Conservation (phyloP, 176 grass and related monocot genomes). For the Hordeum marinum region DNA sequence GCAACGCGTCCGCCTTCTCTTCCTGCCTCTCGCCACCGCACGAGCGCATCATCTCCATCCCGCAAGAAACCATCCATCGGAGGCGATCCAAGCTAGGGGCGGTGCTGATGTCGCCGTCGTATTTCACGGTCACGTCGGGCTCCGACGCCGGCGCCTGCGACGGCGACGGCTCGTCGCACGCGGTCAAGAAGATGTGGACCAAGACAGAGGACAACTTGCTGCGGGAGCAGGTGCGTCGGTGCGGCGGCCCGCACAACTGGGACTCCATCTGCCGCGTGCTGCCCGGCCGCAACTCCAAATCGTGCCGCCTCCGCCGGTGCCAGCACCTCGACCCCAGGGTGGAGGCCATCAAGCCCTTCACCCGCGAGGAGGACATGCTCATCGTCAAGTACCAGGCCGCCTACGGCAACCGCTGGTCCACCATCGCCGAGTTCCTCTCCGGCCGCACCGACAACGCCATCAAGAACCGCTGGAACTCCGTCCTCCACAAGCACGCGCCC, state of each 20-base stretch:
- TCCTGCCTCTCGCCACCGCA: too few species aligned
- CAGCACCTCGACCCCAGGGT: constrained; percentile 46
- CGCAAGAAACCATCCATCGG: not conserved
- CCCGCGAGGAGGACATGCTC: constrained; percentile 31
- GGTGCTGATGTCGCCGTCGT: not conserved
- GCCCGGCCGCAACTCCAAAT: constrained; percentile 44
- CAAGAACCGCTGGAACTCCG: constrained; percentile 90
- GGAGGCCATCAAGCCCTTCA: not conserved
- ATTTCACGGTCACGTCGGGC: not conserved
- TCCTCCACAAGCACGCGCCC: constrained; percentile 36
- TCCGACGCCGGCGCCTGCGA: not conserved
- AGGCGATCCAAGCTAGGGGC: not conserved
- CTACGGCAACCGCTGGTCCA: constrained; percentile 67
- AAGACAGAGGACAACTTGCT: constrained; percentile 43
- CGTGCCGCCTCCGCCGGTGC: constrained; percentile 62
- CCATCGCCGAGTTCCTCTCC: constrained; percentile 58
- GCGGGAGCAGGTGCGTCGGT: constrained; percentile 31
- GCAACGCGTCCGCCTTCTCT: too few species aligned
- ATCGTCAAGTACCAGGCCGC: constrained; percentile 23
- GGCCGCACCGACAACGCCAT: constrained; percentile 90
- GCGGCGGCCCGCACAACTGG: constrained; percentile 55
- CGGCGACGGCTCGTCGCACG: too few species aligned
- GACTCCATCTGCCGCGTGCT: constrained; percentile 33
- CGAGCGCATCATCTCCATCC: not conserved
- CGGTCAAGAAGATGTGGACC: constrained; percentile 58